Conservation (phyloP, 2,329 filamentous ascomycete genomes). For the Alternaria postmessia region DNA sequence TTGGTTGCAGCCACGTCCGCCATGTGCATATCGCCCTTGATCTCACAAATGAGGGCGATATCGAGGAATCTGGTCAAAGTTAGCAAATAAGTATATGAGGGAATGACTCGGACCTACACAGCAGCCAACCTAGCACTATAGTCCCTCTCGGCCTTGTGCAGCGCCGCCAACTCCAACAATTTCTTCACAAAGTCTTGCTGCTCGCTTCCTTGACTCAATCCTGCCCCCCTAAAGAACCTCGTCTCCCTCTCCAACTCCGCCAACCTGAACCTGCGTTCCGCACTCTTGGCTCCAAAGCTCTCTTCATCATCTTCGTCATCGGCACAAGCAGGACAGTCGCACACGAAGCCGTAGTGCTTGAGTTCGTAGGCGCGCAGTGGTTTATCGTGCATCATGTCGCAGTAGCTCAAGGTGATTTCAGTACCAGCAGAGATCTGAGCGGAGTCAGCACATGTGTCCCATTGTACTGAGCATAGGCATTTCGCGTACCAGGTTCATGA, state of each 20-base stretch:
- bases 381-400: slow-evolving; percentile 45
- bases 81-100: neutral
- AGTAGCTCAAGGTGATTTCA: slow-evolving; percentile 51
- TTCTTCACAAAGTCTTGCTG: slow-evolving; percentile 26
- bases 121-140: slow-evolving; percentile 34
- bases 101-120: slow-evolving; percentile 28
- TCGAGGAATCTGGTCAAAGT: slow-evolving; percentile 38
- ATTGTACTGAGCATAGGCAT: too few species aligned
- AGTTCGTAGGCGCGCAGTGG: slow-evolving; percentile 41
- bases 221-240: slow-evolving; percentile 20
- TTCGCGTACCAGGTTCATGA: slow-evolving; percentile 40
- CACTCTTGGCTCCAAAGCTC: slow-evolving; percentile 37
- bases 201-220: slow-evolving; percentile 23
- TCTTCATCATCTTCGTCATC: slow-evolving; percentile 39
- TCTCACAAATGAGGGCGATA: slow-evolving; percentile 43
- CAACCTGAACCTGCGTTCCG: slow-evolving; percentile 43
- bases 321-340: slow-evolving; percentile 50
- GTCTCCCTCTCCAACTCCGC: slow-evolving; percentile 46
- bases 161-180: slow-evolving; percentile 38
- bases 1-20: slow-evolving; percentile 32
- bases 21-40: slow-evolving; percentile 28
- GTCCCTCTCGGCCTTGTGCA: slow-evolving; percentile 39
- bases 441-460: too few species aligned
- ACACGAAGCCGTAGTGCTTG: slow-evolving; percentile 49
- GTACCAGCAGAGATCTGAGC: slow-evolving; percentile 32